Conservation (phyloP, 768 basidiomycete genomes). For the Tulasnella sp. region DNA sequence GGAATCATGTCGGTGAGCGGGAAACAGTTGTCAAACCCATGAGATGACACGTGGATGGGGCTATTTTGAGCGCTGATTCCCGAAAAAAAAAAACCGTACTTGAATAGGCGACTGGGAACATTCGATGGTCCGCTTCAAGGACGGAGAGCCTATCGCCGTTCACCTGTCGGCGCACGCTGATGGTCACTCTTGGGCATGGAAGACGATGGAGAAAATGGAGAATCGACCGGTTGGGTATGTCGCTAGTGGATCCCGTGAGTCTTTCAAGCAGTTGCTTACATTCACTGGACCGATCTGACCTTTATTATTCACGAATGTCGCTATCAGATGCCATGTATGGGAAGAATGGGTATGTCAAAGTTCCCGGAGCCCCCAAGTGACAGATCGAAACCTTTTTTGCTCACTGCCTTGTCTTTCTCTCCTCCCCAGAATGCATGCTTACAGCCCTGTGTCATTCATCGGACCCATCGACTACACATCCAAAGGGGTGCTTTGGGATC, state of each 20-base stretch:
- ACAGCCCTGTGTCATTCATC: conserved; percentile 12
- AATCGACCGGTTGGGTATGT: conserved; percentile 15
- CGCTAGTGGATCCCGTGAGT: conserved; percentile 16
- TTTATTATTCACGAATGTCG: not conserved
- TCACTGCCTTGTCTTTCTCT: not conserved
- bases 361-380: too few relatives aligned
- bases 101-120: conserved; percentile 13
- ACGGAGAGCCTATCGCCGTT: conserved; percentile 10
- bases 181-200: conserved; percentile 13
- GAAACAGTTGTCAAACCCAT: too few relatives aligned
- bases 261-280: not conserved
- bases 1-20: conserved; percentile 14
- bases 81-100: too few relatives aligned
- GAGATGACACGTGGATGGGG: too few relatives aligned
- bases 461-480: conserved; percentile 16
- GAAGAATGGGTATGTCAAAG: conserved; percentile 11
- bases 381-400: too few relatives aligned
- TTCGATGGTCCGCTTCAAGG: conserved; percentile 15
- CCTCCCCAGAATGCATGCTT: not conserved
- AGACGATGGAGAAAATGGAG: conserved; percentile 13
- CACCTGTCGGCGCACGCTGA: conserved; percentile 15
- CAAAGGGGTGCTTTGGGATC: conserved; percentile 16
- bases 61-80: too few relatives aligned
- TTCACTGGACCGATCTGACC: too few relatives aligned
- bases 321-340: conserved; percentile 17